Percentiles rank a stretch among this genome's conserved stretches.
Conservation (phyloP, 2,329 filamentous ascomycete species). For the Colletotrichum graminicola region DNA sequence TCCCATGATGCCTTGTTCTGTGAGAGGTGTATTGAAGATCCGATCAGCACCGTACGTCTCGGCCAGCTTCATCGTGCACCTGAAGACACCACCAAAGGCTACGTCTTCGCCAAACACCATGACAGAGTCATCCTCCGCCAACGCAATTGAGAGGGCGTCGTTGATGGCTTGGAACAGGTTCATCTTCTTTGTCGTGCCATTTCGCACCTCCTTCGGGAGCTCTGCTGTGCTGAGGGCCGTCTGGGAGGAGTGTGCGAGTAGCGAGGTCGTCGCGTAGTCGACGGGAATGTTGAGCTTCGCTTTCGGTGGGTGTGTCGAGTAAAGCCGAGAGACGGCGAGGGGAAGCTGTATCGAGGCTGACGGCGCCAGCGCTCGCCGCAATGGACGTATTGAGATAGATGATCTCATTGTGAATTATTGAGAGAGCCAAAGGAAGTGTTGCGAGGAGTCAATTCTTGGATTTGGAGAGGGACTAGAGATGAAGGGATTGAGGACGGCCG, state of each 20-base stretch:
- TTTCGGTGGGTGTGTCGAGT: conserved; percentile 70
- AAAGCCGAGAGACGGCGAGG: conserved; percentile 47
- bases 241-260: conserved; percentile 85
- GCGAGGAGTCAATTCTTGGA: conserved; percentile 14
- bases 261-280: conserved; percentile 85
- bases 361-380: conserved; percentile 37
- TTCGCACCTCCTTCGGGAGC: conserved; percentile 73
- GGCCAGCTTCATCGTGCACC: conserved; percentile 91
- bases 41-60: conserved; percentile 88
- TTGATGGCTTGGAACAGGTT: conserved; percentile 97
- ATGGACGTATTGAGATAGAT: conserved; percentile 31
- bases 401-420: conserved; percentile 33
- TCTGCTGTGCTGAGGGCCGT: conserved; percentile 78
- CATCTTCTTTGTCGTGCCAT: conserved; percentile 83
- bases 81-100: conserved; percentile 95
- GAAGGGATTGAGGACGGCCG: conserved; percentile 21
- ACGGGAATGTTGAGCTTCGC: conserved; percentile 84
- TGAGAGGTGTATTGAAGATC: conserved; percentile 96
- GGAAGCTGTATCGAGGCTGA: conserved; percentile 32
- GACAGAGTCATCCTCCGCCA: conserved; percentile 86
- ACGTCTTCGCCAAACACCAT: conserved; percentile 97
- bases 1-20: conserved; percentile 93
- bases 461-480: conserved; percentile 11
- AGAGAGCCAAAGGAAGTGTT: conserved; percentile 18
- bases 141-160: conserved; percentile 84